Percentiles rank a stretch among this genome's conserved stretches.
phyloP scores from a whole-genome alignment of 495 filamentous ascomycete genomes.

The Cryomyces minteri region DNA sequence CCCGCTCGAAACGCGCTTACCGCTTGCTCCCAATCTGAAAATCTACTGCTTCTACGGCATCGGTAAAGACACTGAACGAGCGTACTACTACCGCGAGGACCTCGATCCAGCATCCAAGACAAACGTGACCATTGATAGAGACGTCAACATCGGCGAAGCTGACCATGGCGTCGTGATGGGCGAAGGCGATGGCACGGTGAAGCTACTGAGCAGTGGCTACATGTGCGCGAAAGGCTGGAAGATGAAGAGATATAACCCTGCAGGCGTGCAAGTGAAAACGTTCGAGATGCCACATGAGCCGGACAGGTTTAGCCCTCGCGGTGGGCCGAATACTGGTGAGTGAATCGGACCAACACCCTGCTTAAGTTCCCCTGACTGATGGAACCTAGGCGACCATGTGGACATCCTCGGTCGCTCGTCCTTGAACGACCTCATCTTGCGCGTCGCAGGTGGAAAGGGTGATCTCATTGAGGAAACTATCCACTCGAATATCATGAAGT shows the following conservation, averaged over 20 bases:
- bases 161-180: constrained; percentile 86
- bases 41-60: constrained; percentile 97
- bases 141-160: constrained; percentile 38
- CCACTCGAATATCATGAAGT: constrained; percentile 60
- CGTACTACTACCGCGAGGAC: constrained; percentile 77
- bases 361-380: neutral
- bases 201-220: constrained; percentile 71
- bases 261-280: constrained; percentile 58
- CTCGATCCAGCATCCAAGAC: constrained; percentile 42
- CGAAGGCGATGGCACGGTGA: constrained; percentile 91
- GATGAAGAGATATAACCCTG: constrained; percentile 85
- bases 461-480: constrained; percentile 60
- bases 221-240: constrained; percentile 95
- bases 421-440: constrained; percentile 78
- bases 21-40: constrained; percentile 76
- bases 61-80: constrained; percentile 76
- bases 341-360: neutral
- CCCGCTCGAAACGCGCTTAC: constrained; percentile 77
- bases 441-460: constrained; percentile 77
- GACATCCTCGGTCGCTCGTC: constrained; percentile 82
- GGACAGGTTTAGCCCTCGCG: constrained; percentile 74
- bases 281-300: constrained; percentile 96
- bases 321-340: constrained; percentile 78
- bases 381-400: constrained; percentile 59
- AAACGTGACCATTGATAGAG: constrained; percentile 84